Conservation (phyloP, 2,329 filamentous ascomycete genomes). For the Penicillium sp. region DNA sequence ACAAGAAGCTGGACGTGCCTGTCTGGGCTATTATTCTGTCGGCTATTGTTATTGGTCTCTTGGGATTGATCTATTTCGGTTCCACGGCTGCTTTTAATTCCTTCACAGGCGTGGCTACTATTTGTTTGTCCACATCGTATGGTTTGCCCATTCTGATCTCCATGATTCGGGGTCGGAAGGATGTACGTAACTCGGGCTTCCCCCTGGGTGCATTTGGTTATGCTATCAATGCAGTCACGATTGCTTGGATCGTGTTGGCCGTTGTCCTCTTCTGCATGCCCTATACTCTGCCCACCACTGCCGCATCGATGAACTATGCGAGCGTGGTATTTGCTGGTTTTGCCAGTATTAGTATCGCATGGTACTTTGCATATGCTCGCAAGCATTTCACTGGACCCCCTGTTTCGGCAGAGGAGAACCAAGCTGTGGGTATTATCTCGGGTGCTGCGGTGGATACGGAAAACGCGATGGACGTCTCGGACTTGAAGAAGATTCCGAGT, state of each 20-base stretch:
- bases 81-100: slow-evolving; percentile 75
- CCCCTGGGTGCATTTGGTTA: slow-evolving; percentile 69
- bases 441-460: slow-evolving; percentile 36
- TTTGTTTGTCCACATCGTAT: slow-evolving; percentile 74
- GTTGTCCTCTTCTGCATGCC: slow-evolving; percentile 78
- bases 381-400: slow-evolving; percentile 65
- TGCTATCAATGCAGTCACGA: slow-evolving; percentile 65
- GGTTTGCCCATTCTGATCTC: slow-evolving; percentile 73
- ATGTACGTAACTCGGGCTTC: slow-evolving; percentile 65
- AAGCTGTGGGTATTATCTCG: slow-evolving; percentile 32
- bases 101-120: slow-evolving; percentile 77
- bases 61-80: slow-evolving; percentile 79
- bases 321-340: slow-evolving; percentile 66
- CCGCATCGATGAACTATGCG: slow-evolving; percentile 65
- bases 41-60: slow-evolving; percentile 66
- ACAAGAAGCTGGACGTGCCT: slow-evolving; percentile 67
- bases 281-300: slow-evolving; percentile 57
- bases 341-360: slow-evolving; percentile 58
- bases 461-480: slow-evolving; percentile 17
- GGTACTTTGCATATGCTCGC: slow-evolving; percentile 64
- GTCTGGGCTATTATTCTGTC: slow-evolving; percentile 69
- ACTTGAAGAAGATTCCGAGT: slow-evolving; percentile 20
- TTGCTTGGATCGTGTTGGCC: slow-evolving; percentile 70
- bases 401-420: slow-evolving; percentile 28
- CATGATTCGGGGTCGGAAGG: slow-evolving; percentile 64